These are phyloP conservation scores for Henningerozyma blattae DNA, from an alignment of 805 yeast genomes.

Conservation along the genomic window DNA sequence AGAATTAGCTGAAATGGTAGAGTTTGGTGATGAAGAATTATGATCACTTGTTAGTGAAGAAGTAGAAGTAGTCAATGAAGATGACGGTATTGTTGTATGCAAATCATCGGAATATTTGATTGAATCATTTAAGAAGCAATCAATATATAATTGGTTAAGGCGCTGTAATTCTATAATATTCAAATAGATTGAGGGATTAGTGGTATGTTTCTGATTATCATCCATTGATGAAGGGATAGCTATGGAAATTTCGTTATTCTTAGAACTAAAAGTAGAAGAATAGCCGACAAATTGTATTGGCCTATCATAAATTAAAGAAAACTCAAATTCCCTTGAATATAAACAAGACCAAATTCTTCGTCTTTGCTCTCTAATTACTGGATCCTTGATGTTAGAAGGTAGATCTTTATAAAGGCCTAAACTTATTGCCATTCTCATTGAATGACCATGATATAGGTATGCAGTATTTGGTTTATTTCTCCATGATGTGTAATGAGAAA, in stretches of 20 bases:
- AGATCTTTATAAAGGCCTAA: conserved; percentile 47
- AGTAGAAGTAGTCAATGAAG: no score
- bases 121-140: no score
- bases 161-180: conserved; percentile 45
- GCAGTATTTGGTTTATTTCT: conserved; percentile 57
- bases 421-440: conserved; percentile 55
- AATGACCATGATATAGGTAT: conserved; percentile 55
- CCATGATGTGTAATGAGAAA: conserved; percentile 52
- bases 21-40: no score
- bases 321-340: conserved; percentile 50
- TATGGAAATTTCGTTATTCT: conserved; percentile 33
- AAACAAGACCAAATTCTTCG: conserved; percentile 61
- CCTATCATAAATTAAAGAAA: conserved; percentile 53
- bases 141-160: conserved; percentile 30
- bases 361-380: conserved; percentile 35
- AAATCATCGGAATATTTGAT: no score
- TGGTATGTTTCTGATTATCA: conserved; percentile 24
- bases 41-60: no score
- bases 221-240: conserved; percentile 38
- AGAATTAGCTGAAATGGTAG: background rate
- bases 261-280: conserved; percentile 38
- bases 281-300: no score
- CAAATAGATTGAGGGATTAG: conserved; percentile 44
- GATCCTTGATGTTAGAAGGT: conserved; percentile 8
- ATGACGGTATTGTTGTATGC: no score